Conservation (phyloP, 2,329 filamentous ascomycete genomes). For the Xylariaceae sp. region DNA sequence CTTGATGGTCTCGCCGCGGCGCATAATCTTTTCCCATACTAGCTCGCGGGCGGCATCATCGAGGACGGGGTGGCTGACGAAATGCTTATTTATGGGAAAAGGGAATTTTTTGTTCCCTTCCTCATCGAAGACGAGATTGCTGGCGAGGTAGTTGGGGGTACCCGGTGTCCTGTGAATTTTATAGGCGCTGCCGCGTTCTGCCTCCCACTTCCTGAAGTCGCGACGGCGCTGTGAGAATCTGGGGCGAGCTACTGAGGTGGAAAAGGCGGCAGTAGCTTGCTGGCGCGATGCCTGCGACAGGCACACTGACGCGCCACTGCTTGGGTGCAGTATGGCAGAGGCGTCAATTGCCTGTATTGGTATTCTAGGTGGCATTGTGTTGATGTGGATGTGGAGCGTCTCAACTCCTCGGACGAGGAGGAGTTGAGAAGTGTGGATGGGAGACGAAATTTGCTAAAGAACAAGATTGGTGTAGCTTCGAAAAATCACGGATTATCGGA, state of each 20-base stretch:
- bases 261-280: not conserved
- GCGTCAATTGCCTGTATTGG: slow-evolving; percentile 16
- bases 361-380: slow-evolving; percentile 28
- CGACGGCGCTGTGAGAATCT: not conserved
- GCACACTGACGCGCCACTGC: slow-evolving; percentile 7
- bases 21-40: slow-evolving; percentile 68
- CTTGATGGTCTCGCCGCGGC: slow-evolving; percentile 67
- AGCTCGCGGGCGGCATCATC: slow-evolving; percentile 69
- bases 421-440: not conserved
- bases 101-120: slow-evolving; percentile 39
- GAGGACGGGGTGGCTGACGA: slow-evolving; percentile 69
- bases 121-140: not conserved
- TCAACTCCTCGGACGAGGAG: slow-evolving; percentile 11
- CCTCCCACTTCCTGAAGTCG: not conserved
- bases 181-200: not conserved
- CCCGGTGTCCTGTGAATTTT: not conserved
- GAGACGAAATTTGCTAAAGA: no score
- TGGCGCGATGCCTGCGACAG: slow-evolving; percentile 1
- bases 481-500: no score
- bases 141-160: not conserved
- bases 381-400: not conserved
- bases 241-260: not conserved
- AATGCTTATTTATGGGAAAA: slow-evolving; percentile 72
- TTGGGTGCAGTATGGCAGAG: slow-evolving; percentile 6
- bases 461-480: no score